Percentiles rank a stretch among this genome's conserved stretches.
These are phyloP conservation scores for Tulasnella calospora DNA, from an alignment of 768 basidiomycete species.

Conservation along the genomic window DNA sequence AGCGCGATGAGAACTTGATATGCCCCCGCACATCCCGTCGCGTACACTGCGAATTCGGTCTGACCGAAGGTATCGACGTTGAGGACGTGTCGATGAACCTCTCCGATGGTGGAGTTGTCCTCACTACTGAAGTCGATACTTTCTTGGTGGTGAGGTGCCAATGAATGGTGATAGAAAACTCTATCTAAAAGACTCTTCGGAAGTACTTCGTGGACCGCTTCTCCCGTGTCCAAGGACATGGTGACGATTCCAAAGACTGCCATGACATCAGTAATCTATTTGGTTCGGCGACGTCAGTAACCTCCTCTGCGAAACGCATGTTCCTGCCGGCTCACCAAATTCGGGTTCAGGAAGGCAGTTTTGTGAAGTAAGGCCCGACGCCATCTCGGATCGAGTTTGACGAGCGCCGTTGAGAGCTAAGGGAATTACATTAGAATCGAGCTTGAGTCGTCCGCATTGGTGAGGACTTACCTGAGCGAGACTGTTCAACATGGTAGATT, in stretches of 20 bases:
- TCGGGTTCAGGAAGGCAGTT: slow-evolving; percentile 52
- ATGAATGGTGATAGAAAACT: slow-evolving; percentile 43
- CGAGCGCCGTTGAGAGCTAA: slow-evolving; percentile 41
- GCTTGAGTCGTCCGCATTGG: too few species aligned
- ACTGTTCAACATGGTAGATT: slow-evolving; percentile 42
- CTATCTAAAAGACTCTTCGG: slow-evolving; percentile 44
- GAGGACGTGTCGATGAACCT: slow-evolving; percentile 24
- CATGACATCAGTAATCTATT: slow-evolving; percentile 44
- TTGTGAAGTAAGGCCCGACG: slow-evolving; percentile 41
- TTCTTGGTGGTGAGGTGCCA: slow-evolving; percentile 23
- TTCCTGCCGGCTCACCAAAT: slow-evolving; percentile 43
- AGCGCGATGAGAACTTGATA: slow-evolving; percentile 37
- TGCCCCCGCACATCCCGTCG: slow-evolving; percentile 41
- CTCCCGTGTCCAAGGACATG: slow-evolving; percentile 44
- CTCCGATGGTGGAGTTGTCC: not conserved
- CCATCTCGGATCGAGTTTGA: slow-evolving; percentile 44
- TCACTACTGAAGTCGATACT: not conserved
- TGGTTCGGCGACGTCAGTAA: not conserved
- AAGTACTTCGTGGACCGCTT: slow-evolving; percentile 45
- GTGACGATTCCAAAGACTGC: slow-evolving; percentile 44
- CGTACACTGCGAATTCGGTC: slow-evolving; percentile 41
- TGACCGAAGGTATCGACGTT: slow-evolving; percentile 31
- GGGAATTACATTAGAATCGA: not conserved
- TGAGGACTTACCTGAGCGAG: slow-evolving; percentile 34
- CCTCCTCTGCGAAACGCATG: not conserved